Percentiles rank a stretch among this genome's conserved stretches.
Evolutionary conservation across 768 basidiomycete genomes (phyloP).

Genomic region (Pleurotus platypus): DNA sequence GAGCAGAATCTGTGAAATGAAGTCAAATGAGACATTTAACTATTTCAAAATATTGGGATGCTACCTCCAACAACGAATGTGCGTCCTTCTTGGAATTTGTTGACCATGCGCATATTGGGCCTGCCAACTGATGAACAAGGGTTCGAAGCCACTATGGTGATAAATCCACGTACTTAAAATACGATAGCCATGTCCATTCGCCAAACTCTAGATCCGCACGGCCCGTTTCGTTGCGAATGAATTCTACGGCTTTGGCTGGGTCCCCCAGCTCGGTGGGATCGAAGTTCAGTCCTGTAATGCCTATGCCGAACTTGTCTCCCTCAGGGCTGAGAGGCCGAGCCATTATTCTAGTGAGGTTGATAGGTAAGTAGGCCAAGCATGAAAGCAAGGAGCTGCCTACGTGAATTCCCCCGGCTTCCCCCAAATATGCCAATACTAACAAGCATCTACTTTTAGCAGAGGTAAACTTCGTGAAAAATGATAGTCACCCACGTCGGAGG

Average conservation of each 20-base stretch:
- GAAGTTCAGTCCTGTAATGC: conserved; percentile 16
- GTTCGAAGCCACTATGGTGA: not conserved
- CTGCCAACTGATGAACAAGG: conserved; percentile 2
- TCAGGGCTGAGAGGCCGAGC: conserved; percentile 12
- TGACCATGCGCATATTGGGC: conserved; percentile 24
- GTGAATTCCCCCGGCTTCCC: conserved; percentile 15
- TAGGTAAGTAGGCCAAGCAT: not conserved
- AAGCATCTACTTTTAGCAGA: not conserved
- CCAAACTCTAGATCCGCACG: conserved; percentile 12
- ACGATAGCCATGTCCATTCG: conserved; percentile 13
- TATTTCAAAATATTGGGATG: not conserved
- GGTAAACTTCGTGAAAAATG: not conserved
- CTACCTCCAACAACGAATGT: conserved; percentile 22
- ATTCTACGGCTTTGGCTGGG: conserved; percentile 10
- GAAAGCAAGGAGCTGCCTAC: conserved; percentile 6
- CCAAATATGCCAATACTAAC: conserved; percentile 18
- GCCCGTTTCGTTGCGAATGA: conserved; percentile 12
- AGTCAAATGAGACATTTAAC: not conserved
- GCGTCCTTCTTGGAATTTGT: conserved; percentile 18
- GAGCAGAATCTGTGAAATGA: conserved; percentile 15
- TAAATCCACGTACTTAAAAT: conserved; percentile 11
- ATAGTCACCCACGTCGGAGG: conserved; percentile 12
- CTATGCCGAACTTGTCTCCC: conserved; percentile 12
- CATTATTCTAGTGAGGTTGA: conserved; percentile 10
- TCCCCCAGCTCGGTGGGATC: conserved; percentile 14